Conservation (phyloP, 176 grass and related monocot species). For the Phragmites australis region DNA sequence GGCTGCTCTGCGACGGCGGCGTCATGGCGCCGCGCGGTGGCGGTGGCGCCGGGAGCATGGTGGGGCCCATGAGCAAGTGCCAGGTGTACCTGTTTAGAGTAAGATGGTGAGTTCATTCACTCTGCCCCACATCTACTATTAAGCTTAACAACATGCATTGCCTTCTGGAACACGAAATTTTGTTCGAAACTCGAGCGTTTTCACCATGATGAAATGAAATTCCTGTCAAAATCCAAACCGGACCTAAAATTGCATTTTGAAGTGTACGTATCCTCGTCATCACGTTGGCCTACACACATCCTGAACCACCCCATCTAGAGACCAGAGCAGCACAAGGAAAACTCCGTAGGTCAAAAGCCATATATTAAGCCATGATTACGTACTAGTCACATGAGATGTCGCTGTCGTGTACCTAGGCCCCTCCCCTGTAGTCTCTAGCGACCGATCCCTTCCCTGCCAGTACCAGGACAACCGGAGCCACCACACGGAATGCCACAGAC, state of each 20-base stretch:
- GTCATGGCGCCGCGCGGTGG: constrained; percentile 52
- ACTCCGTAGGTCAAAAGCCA: too few relatives aligned
- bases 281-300: too few relatives aligned
- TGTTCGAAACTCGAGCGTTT: background rate
- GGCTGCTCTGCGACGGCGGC: constrained; percentile 57
- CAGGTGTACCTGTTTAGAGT: constrained; percentile 72
- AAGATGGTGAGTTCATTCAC: constrained; percentile 58
- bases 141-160: background rate
- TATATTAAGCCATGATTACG: too few relatives aligned
- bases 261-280: too few relatives aligned
- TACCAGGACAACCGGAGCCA: background rate
- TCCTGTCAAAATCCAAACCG: too few relatives aligned
- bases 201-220: too few relatives aligned
- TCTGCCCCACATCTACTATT: background rate
- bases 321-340: too few relatives aligned
- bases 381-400: background rate
- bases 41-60: background rate
- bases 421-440: background rate
- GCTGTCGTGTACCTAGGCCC: background rate
- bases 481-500: background rate
- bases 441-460: too few relatives aligned
- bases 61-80: constrained; percentile 57
- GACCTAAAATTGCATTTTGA: too few relatives aligned
- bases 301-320: too few relatives aligned
- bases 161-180: too few relatives aligned